A percentile compares a stretch with the other conserved stretches of the same genome.
These are phyloP conservation scores for Psilocybe sp. DNA, from an alignment of 768 basidiomycete genomes.

Conservation along the genomic window DNA sequence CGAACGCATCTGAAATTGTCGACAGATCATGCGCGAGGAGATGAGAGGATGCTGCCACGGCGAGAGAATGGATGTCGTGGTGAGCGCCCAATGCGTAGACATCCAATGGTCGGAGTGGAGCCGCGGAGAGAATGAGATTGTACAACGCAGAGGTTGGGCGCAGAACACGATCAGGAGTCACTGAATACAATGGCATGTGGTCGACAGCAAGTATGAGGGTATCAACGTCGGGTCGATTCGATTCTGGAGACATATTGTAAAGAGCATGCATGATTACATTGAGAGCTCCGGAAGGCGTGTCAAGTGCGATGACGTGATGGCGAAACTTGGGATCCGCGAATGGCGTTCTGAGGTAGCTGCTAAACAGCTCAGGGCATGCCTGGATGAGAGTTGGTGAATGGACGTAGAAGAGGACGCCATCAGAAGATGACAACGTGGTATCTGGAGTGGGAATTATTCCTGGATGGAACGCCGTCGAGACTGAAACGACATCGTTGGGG, in stretches of 20 bases:
- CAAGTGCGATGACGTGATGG: conserved; percentile 36
- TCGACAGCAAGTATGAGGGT: conserved; percentile 44
- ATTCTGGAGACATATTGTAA: conserved; percentile 48
- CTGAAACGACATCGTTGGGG: conserved; percentile 9
- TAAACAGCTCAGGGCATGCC: conserved; percentile 39
- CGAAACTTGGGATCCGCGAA: conserved; percentile 14
- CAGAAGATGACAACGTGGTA: conserved; percentile 48
- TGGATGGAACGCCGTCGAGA: conserved; percentile 29
- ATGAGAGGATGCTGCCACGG: conserved; percentile 35
- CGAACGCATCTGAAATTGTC: conserved; percentile 34
- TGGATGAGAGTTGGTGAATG: conserved; percentile 40
- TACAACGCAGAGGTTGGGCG: conserved; percentile 26
- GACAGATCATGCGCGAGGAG: conserved; percentile 33
- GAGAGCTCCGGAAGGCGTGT: conserved; percentile 42
- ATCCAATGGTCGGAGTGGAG: conserved; percentile 33
- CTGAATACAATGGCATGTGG: conserved; percentile 24
- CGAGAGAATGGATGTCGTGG: conserved; percentile 34
- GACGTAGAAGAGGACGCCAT: conserved; percentile 63
- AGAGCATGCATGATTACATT: conserved; percentile 56
- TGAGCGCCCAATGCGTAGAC: conserved; percentile 38
- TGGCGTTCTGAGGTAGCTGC: conserved; percentile 25
- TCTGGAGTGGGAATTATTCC: conserved; percentile 15
- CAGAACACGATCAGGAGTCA: conserved; percentile 21
- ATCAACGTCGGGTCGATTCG: conserved; percentile 48
- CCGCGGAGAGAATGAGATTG: conserved; percentile 28